phyloP scores from a whole-genome alignment of 2,329 filamentous ascomycete genomes.

The Pyricularia sp. region DNA sequence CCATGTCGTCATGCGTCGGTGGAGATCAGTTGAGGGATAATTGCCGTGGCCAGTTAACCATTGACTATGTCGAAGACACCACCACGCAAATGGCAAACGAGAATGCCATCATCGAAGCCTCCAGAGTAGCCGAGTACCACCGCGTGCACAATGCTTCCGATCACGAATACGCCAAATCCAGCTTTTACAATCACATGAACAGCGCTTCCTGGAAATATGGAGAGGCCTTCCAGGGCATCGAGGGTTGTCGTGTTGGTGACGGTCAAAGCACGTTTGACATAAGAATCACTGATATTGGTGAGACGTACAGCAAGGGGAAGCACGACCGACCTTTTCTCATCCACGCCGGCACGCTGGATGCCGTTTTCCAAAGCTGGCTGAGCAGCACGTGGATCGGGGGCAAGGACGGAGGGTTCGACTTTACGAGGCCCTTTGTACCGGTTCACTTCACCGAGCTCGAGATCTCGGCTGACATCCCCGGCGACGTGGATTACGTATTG shows the following conservation, averaged over 20 bases:
- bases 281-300: not conserved
- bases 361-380: slow-evolving; percentile 14
- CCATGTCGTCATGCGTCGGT: not conserved
- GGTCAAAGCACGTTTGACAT: not conserved
- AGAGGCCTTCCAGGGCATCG: no score
- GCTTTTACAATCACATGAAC: not conserved
- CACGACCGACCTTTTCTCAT: slow-evolving; percentile 13
- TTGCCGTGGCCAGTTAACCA: not conserved
- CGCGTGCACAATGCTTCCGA: no score
- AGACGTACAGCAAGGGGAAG: not conserved
- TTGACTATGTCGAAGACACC: not conserved
- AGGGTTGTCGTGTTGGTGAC: not conserved
- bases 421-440: not conserved
- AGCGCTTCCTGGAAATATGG: not conserved
- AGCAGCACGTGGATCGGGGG: not conserved
- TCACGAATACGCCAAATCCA: no score
- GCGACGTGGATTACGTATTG: no score
- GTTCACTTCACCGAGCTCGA: no score
- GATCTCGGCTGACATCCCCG: no score
- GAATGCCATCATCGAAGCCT: not conserved
- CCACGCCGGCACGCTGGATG: slow-evolving; percentile 25
- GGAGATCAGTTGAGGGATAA: slow-evolving; percentile 6
- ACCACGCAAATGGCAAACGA: not conserved
- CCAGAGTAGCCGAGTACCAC: no score
- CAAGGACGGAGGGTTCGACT: no score